Evolutionary conservation across 495 filamentous ascomycete species (phyloP).

Genomic region (Tuber borchii): DNA sequence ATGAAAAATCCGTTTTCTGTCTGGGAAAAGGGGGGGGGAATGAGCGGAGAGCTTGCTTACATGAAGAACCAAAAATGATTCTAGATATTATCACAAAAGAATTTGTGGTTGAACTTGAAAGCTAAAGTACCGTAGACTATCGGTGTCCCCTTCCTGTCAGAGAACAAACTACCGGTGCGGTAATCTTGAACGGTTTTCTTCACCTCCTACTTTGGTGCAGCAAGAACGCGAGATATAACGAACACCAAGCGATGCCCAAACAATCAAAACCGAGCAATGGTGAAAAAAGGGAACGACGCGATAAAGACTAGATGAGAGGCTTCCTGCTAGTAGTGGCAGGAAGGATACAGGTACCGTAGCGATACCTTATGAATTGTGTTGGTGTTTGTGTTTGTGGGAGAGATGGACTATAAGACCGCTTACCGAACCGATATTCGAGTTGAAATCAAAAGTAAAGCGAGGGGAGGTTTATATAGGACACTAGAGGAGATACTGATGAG

Average conservation of each 20-base stretch:
- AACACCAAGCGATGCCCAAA: neutral
- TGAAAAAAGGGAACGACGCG: neutral
- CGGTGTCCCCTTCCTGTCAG: neutral
- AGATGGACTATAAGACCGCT: neutral
- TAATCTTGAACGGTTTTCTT: neutral
- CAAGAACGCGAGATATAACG: neutral
- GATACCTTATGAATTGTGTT: neutral
- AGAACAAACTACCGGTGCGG: neutral
- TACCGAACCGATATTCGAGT: neutral
- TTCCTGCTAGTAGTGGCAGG: neutral
- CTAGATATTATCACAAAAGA: neutral
- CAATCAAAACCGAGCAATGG: neutral
- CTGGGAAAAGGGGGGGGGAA: neutral
- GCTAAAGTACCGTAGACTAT: neutral
- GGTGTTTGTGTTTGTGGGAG: neutral
- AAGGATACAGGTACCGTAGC: neutral
- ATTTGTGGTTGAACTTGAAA: neutral
- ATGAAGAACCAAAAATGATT: neutral
- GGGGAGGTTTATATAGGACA: neutral
- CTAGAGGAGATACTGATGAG: neutral
- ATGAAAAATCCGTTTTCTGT: neutral
- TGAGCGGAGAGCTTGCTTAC: neutral
- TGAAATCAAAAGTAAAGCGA: neutral
- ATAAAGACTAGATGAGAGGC: neutral
- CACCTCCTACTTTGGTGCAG: neutral